Base-by-base conservation (phyloP, 768 basidiomycete genomes). In the Infundibulicybe gibba region DNA sequence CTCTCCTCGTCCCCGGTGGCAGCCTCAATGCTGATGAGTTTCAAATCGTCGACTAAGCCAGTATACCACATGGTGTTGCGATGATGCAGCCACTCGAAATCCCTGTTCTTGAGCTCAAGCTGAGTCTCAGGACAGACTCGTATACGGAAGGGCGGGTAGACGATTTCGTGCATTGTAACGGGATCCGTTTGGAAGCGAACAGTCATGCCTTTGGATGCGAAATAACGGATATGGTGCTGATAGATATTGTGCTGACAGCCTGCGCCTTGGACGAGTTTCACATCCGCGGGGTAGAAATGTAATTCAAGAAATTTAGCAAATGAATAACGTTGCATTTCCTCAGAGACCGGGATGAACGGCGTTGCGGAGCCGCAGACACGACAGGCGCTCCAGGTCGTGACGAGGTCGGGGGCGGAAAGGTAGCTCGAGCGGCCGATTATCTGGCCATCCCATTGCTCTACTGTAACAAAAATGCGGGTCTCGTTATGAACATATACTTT, bases 251-350 rank as follows among this genome's bases (percentile, higher is more conserved):
- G 97, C 47, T 87, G 79, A 60, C 97, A 98, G 3, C 85, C 86
- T 30, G 92, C 90, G 8, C 89, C 91, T 56, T 83, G 86, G n/a
- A 91, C 82, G 41, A 91, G 72, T 56, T 83, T 77, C 57, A 94
- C 83, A 52, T 90, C 83, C 31, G 91, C 81, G 25, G 93, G 94
- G 65, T 98, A 97, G 65, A 97, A 97, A 60, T 93, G 89, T 20
- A 95, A 80, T 61, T 99, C 95, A 21, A 99, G 77, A 63, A 95
- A 98, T 57, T 97, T 94, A 32, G 88, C 91, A 61, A 97, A 95
- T 4, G 94, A 97, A 61, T 95, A 93, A 47, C 86, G 74, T 58
- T 91, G 88, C 76, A 94, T 93, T 62, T 95, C 93, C 55, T 90
- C 86, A 2, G 91, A 91, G 33, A 92, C 83, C 5, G 85, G 86